Evolutionary conservation across 179 eudicot genomes (phyloP), one percentile per base, ranked within the genome.

Genomic region (Pouteria campechiana): DNA sequence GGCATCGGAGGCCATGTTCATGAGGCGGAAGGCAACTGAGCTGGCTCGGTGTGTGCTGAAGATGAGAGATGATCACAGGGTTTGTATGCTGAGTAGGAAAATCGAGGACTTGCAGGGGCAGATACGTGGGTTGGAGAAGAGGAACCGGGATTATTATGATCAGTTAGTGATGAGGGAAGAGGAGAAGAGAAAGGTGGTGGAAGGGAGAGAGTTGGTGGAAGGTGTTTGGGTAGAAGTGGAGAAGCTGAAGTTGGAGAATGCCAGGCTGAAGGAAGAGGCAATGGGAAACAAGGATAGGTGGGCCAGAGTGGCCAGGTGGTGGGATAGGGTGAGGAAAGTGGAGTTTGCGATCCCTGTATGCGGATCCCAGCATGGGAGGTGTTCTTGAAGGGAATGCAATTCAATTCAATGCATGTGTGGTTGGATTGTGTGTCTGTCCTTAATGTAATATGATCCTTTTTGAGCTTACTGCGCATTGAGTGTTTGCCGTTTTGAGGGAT

Each of bases 81-180:
- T 78, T 8, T 63, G 63, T 37, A 46, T 69, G 68, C 70, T 74
- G 8, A 58, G 68, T 20, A 52, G 72, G 7, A 74, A 78, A 32
- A 69, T 81, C 17, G 83, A 81, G 65, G 80, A 78, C 49, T 80
- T 81, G 17, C 78, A 72, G 41, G 69, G 67, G 15, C 81, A 78
- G 57, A 72, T 81, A 15, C 52, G 44, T 16, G 68, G 60, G 41
- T 46, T 81, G 47, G 92, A 81, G 73, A 81, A 55, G 76, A 56
- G 64, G 61, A 81, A 81, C 51, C 64, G 60, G 41, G 84, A 73
- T 61, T 76, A 76, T 24, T 55, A 44, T 23, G 61, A 68, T 1
- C 52, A 54, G 53, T 38, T 80, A 39, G 50, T 46, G 47, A 58
- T 50, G 12, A 55, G 30, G 48, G 44, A 15, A 25, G 68, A 47